Conservation (phyloP, 306 rosid species). For the Castanospermum australe region DNA sequence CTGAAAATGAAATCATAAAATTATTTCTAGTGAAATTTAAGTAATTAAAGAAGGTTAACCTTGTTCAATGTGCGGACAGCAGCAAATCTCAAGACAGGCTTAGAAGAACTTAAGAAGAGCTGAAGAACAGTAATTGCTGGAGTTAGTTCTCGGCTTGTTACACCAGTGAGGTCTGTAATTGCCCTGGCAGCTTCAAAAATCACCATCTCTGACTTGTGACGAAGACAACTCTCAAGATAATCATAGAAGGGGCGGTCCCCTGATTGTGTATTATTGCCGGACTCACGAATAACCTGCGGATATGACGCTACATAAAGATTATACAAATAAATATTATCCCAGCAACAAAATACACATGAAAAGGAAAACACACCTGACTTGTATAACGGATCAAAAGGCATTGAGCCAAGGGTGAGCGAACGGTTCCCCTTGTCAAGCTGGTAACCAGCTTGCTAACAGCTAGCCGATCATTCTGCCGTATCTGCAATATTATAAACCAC, state of each 20-base stretch:
- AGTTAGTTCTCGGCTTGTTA: conserved; percentile 86
- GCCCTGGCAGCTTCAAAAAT: conserved; percentile 98
- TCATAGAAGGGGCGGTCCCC: conserved; percentile 97
- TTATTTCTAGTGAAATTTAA: conserved; percentile 13
- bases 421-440: conserved; percentile 94
- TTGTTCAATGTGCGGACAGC: conserved; percentile 99
- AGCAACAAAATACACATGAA: neutral
- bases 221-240: conserved; percentile 96
- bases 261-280: conserved; percentile 64
- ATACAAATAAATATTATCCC: conserved; percentile 10
- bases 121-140: conserved; percentile 99
- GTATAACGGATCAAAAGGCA: conserved; percentile 96
- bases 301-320: conserved; percentile 18
- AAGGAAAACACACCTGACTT: conserved; percentile 71
- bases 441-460: conserved; percentile 98
- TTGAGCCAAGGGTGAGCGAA: conserved; percentile 97
- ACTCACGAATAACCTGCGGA: conserved; percentile 86
- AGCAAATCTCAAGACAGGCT: conserved; percentile 98
- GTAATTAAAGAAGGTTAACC: conserved; percentile 39
- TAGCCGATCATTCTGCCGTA: conserved; percentile 93
- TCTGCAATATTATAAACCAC: conserved; percentile 55
- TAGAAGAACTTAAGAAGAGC: conserved; percentile 93
- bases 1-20: neutral
- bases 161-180: conserved; percentile 92
- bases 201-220: conserved; percentile 99